Base-by-base conservation (phyloP, 116 monocot genomes). In the Posidonia oceanica region DNA sequence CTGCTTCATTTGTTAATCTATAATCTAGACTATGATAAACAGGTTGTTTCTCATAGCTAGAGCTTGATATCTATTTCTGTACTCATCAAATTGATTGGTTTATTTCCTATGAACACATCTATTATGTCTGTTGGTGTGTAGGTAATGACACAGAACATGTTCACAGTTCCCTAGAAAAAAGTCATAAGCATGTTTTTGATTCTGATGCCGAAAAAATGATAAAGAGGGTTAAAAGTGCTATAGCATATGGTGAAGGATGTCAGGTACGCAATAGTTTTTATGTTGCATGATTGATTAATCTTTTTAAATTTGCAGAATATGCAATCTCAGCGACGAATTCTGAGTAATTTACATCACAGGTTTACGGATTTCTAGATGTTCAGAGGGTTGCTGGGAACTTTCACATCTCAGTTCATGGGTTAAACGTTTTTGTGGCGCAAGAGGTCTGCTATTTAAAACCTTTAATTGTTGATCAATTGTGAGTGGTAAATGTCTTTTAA, bases 361-460 rank as follows among this genome's bases (percentile, higher is more conserved):
- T 97, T 14, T 97, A 82, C 86, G 97, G 97, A n/a, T 80, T 92
- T 59, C 69, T 97, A 76, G 97, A 97, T 82, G 97, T 97, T 56
- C 97, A 97, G 56, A 85, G 97, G 61, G 92, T 97, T 69, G 97
- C 97, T 82, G 97, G 97, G 17, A 97, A 97, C 74, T 97, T 97
- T 64, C 97, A 97, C 72, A 78, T 97, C 3, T 97, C 97, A 42
- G 82, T 97, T 61, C 97, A 97, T 84, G 97, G 97, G 16, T 80
- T 97, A 63, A 97, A 85, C 67, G 82, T 89, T 72, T 87, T 89
- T 89, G 97, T 92, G 69, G 97, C 97, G 61, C 87, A 97, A 66
- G 85, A 92, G 93, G 97, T 97, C 59, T 40, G 29, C 72, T 63
- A 7, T 69, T 37, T 72, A 52, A 56, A 56, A 53, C 52, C 52